Evolutionary conservation across 1,284 basidiomycete species (phyloP).

Genomic region (Ustilago cynodontis): DNA sequence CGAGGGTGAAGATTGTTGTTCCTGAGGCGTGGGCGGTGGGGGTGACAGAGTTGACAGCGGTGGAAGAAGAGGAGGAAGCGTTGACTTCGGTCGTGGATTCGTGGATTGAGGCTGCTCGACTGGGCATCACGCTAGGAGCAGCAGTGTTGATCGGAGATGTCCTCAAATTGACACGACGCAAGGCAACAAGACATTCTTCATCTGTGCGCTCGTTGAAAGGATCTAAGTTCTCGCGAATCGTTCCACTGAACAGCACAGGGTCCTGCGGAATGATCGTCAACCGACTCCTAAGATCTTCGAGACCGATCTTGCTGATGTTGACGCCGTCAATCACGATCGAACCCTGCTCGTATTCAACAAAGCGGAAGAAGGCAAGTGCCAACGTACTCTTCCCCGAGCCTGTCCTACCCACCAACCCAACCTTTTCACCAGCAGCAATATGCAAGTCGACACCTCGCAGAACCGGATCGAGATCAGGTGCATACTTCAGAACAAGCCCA

Average conservation of each 20-base stretch:
- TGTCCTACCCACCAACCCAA: slow-evolving; percentile 84
- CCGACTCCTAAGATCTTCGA: slow-evolving; percentile 72
- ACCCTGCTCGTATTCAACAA: slow-evolving; percentile 56
- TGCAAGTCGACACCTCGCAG: slow-evolving; percentile 72
- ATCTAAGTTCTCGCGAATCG: slow-evolving; percentile 59
- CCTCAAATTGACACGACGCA: slow-evolving; percentile 43
- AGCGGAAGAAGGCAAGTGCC: slow-evolving; percentile 57
- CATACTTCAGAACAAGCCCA: slow-evolving; percentile 72
- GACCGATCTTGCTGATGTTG: slow-evolving; percentile 72
- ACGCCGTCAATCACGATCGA: slow-evolving; percentile 60
- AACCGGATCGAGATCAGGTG: slow-evolving; percentile 73
- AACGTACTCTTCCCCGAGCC: slow-evolving; percentile 71
- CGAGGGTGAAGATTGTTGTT: slow-evolving; percentile 41
- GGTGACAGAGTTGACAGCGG: slow-evolving; percentile 19
- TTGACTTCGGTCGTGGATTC: slow-evolving; percentile 9
- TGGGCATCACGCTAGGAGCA: slow-evolving; percentile 27
- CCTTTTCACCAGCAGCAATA: slow-evolving; percentile 78
- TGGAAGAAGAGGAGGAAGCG: slow-evolving; percentile 20
- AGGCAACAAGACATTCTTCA: slow-evolving; percentile 46
- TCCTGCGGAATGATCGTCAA: slow-evolving; percentile 73
- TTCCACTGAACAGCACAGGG: slow-evolving; percentile 62
- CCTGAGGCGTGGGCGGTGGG: not conserved
- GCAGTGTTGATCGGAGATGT: slow-evolving; percentile 32
- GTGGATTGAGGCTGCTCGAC: slow-evolving; percentile 28
- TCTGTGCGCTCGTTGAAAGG: slow-evolving; percentile 57